These are phyloP conservation scores for Malania oleifera DNA, from an alignment of 164 flowering plant species.

Conservation along the genomic window DNA sequence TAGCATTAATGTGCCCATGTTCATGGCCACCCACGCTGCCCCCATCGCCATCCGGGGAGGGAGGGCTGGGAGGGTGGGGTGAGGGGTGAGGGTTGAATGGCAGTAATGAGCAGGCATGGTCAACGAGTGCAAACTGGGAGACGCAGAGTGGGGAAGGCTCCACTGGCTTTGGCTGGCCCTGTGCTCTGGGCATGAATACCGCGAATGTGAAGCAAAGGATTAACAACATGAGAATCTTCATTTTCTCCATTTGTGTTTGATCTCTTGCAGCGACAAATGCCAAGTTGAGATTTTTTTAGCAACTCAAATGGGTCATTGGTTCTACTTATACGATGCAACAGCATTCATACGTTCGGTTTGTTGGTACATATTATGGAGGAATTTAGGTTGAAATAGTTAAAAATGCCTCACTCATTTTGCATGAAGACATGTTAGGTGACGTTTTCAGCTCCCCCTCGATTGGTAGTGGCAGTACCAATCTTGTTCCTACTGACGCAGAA, in stretches of 20 bases:
- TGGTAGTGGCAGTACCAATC: not conserved
- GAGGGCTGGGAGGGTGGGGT: not conserved
- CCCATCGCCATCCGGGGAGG: constrained; percentile 8
- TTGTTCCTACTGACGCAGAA: not conserved
- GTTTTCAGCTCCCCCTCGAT: not conserved
- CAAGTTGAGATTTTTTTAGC: not conserved
- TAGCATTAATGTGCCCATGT: not conserved
- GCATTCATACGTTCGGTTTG: not conserved
- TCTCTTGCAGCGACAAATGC: not conserved
- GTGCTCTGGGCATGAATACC: not conserved
- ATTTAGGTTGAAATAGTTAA: constrained; percentile 11
- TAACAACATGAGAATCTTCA: not conserved
- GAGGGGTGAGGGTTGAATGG: constrained; percentile 16
- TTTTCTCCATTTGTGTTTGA: constrained; percentile 9
- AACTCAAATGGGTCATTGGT: not conserved
- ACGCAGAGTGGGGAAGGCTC: constrained; percentile 30
- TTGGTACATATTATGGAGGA: constrained; percentile 8
- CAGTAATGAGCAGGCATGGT: constrained; percentile 36
- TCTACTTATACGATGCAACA: constrained; percentile 6
- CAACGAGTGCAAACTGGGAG: constrained; percentile 35
- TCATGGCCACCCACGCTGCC: constrained; percentile 5
- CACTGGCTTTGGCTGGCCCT: not conserved
- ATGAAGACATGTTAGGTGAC: constrained; percentile 21
- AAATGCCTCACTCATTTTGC: constrained; percentile 14
- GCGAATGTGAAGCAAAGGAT: not conserved